These are phyloP conservation scores for Didymella segeticola DNA, from an alignment of 2,329 filamentous ascomycete species.

Conservation along the genomic window DNA sequence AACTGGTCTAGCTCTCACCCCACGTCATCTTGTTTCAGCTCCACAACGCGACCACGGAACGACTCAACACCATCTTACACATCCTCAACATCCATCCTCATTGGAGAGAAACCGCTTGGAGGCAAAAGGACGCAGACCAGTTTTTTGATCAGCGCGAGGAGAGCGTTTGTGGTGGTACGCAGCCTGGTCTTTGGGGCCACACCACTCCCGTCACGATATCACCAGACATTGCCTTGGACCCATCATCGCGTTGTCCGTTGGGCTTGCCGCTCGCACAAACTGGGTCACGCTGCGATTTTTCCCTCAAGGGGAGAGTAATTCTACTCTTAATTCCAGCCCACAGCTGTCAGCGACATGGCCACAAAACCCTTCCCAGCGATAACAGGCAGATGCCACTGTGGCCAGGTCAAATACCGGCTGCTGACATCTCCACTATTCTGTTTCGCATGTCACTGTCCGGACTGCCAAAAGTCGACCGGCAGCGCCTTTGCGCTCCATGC, in stretches of 20 bases:
- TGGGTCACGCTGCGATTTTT: too few relatives aligned
- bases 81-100: background rate
- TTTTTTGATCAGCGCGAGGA: too few relatives aligned
- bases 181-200: too few relatives aligned
- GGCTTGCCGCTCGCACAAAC: too few relatives aligned
- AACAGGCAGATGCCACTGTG: slow-evolving; percentile 38
- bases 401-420: slow-evolving; percentile 33
- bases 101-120: too few relatives aligned
- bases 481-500: slow-evolving; percentile 32
- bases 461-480: slow-evolving; percentile 37
- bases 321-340: too few relatives aligned
- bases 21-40: slow-evolving; percentile 1
- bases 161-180: too few relatives aligned
- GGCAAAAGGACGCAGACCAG: too few relatives aligned
- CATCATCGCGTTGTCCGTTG: too few relatives aligned
- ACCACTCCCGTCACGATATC: too few relatives aligned
- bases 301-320: too few relatives aligned
- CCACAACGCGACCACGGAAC: slow-evolving; percentile 3
- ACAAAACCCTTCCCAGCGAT: slow-evolving; percentile 36
- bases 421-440: slow-evolving; percentile 39
- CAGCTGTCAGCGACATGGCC: slow-evolving; percentile 12
- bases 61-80: background rate
- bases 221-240: too few relatives aligned
- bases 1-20: background rate
- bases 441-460: slow-evolving; percentile 41